phyloP scores from a whole-genome alignment of 495 filamentous ascomycete species.

The Talaromyces nanjingensis region DNA sequence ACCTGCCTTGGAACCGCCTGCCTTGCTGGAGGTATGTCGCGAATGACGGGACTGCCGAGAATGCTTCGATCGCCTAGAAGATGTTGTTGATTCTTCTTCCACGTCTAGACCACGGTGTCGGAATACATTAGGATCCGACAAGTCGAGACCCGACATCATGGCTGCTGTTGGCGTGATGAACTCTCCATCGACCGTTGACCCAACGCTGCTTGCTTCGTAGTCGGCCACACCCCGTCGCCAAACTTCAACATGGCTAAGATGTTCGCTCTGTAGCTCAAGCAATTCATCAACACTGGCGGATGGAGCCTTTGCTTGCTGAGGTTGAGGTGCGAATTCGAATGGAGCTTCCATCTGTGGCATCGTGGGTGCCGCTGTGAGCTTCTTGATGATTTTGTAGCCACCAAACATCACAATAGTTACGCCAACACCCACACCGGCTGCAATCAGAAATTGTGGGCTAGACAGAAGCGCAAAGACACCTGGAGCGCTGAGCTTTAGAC shows the following conservation, averaged over 20 bases:
- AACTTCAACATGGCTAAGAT: slow-evolving; percentile 61
- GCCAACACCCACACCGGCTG: slow-evolving; percentile 79
- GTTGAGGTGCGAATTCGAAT: background rate
- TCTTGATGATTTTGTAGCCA: slow-evolving; percentile 94
- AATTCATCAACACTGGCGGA: slow-evolving; percentile 47
- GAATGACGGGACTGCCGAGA: slow-evolving; percentile 18
- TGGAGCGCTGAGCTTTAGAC: slow-evolving; percentile 72
- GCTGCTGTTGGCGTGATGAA: slow-evolving; percentile 76
- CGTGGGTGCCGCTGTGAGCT: slow-evolving; percentile 39
- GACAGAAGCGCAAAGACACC: slow-evolving; percentile 80
- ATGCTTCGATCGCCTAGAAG: slow-evolving; percentile 33
- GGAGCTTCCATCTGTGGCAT: slow-evolving; percentile 2
- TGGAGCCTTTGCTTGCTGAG: slow-evolving; percentile 9
- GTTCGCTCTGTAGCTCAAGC: slow-evolving; percentile 47
- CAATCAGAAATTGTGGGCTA: slow-evolving; percentile 88
- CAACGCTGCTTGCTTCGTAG: slow-evolving; percentile 47
- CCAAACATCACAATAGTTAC: slow-evolving; percentile 91
- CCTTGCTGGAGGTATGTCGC: background rate
- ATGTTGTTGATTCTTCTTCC: slow-evolving; percentile 21
- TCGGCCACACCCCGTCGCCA: slow-evolving; percentile 87
- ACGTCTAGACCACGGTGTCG: slow-evolving; percentile 37
- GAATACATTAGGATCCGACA: slow-evolving; percentile 32
- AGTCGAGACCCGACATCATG: slow-evolving; percentile 46
- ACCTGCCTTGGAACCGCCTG: background rate
- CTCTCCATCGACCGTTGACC: slow-evolving; percentile 73